Evolutionary conservation across 768 basidiomycete genomes (phyloP).

Genomic region (Neoboletus magnificus): DNA sequence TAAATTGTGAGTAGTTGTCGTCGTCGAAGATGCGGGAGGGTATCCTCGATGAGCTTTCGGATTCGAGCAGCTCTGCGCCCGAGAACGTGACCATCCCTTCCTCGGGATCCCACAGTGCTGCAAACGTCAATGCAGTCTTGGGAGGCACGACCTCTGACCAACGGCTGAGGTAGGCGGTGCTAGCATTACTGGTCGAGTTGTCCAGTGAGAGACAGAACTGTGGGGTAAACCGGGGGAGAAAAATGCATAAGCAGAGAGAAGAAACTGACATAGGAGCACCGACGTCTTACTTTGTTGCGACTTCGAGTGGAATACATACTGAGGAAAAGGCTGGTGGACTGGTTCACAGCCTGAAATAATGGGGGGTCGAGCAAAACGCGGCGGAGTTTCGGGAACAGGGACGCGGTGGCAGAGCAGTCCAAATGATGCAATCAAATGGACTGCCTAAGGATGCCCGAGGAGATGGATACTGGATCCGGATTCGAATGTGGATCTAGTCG

Average conservation of each 20-base stretch:
- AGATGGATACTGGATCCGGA: neutral
- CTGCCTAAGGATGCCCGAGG: neutral
- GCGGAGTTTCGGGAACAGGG: neutral
- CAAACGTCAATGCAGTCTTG: conserved; percentile 54
- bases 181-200: conserved; percentile 2
- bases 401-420: neutral
- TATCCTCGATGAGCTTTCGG: conserved; percentile 15
- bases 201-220: conserved; percentile 28
- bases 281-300: conserved; percentile 23
- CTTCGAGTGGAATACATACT: conserved; percentile 17
- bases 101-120: conserved; percentile 56
- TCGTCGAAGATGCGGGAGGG: conserved; percentile 12
- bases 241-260: neutral
- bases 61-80: conserved; percentile 43
- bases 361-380: neutral
- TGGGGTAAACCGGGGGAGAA: neutral
- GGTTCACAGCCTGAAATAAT: neutral
- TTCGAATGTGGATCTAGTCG: conserved; percentile 11
- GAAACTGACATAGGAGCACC: neutral
- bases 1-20: conserved; percentile 14
- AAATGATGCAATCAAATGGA: neutral
- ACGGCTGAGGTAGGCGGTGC: conserved; percentile 27
- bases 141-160: conserved; percentile 61
- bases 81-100: conserved; percentile 59
- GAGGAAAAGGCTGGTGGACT: neutral